Conservation (phyloP, 2,329 filamentous ascomycete genomes). For the Aureobasidium sp. region DNA sequence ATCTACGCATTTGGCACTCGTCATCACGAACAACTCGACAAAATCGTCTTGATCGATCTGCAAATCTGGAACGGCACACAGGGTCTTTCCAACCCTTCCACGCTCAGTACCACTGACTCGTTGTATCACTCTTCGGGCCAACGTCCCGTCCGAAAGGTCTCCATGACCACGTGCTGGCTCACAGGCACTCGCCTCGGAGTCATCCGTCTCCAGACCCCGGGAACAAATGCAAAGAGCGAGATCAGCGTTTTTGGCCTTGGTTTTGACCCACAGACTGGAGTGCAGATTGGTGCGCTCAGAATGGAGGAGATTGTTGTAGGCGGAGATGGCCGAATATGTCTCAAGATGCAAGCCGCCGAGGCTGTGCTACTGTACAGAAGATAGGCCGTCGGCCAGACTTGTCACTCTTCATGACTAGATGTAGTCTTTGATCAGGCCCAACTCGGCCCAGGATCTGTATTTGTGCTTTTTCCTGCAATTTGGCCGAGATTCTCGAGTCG, state of each 20-base stretch:
- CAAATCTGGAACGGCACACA: background rate
- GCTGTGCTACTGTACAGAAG: background rate
- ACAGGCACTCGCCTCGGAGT: background rate
- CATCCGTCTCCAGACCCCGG: background rate
- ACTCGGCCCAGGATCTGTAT: background rate
- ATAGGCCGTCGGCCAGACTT: background rate
- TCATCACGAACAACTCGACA: background rate
- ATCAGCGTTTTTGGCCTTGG: background rate
- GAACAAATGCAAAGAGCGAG: conserved; percentile 11
- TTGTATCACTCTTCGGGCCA: conserved; percentile 1
- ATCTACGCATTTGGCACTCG: background rate
- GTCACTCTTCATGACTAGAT: background rate
- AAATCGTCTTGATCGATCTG: conserved; percentile 5
- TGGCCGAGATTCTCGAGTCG: background rate
- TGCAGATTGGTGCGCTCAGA: background rate
- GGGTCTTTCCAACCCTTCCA: background rate
- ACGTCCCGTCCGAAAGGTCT: conserved; percentile 4
- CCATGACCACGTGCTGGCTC: background rate
- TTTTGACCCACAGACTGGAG: conserved; percentile 5
- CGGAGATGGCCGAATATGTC: background rate
- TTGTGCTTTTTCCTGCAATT: background rate
- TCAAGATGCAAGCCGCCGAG: conserved; percentile 4
- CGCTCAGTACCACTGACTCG: conserved; percentile 4
- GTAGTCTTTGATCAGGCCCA: background rate
- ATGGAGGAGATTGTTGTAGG: background rate